Evolutionary conservation across 2,329 filamentous ascomycete species (phyloP), one percentile per base, ranked within the genome.

Genomic region (Cercospora berteroae): DNA sequence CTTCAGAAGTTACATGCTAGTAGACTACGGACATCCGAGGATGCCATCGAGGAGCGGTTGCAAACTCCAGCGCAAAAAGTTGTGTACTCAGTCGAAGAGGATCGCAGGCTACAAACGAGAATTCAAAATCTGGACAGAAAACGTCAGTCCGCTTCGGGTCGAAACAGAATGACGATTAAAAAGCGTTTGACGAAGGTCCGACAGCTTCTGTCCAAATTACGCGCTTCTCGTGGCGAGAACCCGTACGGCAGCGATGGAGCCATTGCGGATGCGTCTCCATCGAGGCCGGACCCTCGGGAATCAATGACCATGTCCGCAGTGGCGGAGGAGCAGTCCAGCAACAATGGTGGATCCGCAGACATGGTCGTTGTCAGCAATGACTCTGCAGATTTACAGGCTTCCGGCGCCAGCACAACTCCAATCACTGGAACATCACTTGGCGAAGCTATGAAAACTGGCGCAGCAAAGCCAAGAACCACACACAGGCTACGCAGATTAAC

Each of bases 391-490:
- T n/a, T 13, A n/a, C 29, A 9, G 33, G 3, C 56, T 20, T 8
- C 56, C 12, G 29, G 18, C 18, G 16, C 12, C 31, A 59, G 56
- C 31, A 16, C 31, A 36, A 5, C 36, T 13, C 12, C 25, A 25
- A 7, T n/a, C 8, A 8, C 13, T 23, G 48, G 29, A 29, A 29
- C 39, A 33, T 64, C 31, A 31, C 31, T 64, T 13, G 20, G 20
- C 16, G 61, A 64, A 7, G 61, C 61, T 20, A 63, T 57, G 61
- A 64, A 44, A 33, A 12, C 10, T 50, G 44, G 31, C 16, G n/a
- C 16, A 10, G 61, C 20, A 48, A 48, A 18, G 39, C 12, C 59
- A 8, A 33, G 31, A 23, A 16, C 42, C 27, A 27, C 39, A 13
- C 60, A 44, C 33, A 33, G 13, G 20, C 10, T 25, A 55, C 20